A percentile compares a stretch with the other conserved stretches of the same genome.
Evolutionary conservation across 768 basidiomycete species (phyloP).

Genomic region (Tricholoma terreum): DNA sequence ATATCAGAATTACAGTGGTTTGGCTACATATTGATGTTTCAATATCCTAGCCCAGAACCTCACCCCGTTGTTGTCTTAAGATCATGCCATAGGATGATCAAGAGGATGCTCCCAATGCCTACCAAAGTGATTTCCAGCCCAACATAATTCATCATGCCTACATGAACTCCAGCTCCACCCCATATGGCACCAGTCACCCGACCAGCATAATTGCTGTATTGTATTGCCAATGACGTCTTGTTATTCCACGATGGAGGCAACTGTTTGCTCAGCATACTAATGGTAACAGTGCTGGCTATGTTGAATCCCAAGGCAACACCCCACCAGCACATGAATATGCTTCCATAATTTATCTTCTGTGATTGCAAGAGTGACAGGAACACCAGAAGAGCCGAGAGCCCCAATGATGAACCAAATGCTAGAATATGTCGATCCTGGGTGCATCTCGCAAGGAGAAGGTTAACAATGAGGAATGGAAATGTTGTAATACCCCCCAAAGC

Average conservation of each 20-base stretch:
- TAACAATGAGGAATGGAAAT: slow-evolving; percentile 65
- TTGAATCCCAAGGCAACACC: slow-evolving; percentile 71
- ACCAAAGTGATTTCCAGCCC: slow-evolving; percentile 60
- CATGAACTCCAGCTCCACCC: slow-evolving; percentile 58
- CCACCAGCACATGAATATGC: slow-evolving; percentile 51
- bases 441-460: slow-evolving; percentile 53
- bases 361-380: slow-evolving; percentile 45
- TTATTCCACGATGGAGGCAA: slow-evolving; percentile 62
- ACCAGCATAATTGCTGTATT: slow-evolving; percentile 69
- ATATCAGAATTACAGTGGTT: too few species aligned
- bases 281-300: slow-evolving; percentile 64
- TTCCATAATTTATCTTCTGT: slow-evolving; percentile 41
- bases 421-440: slow-evolving; percentile 62
- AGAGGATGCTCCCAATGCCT: slow-evolving; percentile 54
- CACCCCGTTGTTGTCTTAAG: slow-evolving; percentile 65
- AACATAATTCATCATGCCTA: slow-evolving; percentile 61
- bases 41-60: background rate
- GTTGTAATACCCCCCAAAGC: slow-evolving; percentile 60
- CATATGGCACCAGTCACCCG: slow-evolving; percentile 64
- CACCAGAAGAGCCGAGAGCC: slow-evolving; percentile 49
- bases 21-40: too few species aligned
- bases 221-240: slow-evolving; percentile 54
- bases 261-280: slow-evolving; percentile 67
- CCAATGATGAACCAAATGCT: slow-evolving; percentile 48
- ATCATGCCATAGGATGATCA: slow-evolving; percentile 55